phyloP scores from a whole-genome alignment of 345 rosid genomes.

The Melaleuca quinquenervia region DNA sequence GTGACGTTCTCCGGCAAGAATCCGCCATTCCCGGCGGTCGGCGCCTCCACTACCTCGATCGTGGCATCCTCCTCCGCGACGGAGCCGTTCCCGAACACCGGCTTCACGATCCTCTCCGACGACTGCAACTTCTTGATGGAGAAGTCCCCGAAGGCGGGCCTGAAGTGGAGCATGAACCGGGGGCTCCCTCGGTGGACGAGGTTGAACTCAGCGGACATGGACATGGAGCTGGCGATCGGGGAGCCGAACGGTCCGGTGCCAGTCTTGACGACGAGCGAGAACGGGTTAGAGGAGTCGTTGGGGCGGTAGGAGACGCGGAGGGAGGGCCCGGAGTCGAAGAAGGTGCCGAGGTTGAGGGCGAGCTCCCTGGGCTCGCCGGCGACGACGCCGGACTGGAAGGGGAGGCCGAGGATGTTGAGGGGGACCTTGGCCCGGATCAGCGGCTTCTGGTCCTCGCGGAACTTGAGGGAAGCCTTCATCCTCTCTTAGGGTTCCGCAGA shows the following conservation, averaged over 20 bases:
- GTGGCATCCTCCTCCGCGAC: slow-evolving; percentile 46
- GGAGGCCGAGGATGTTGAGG: slow-evolving; percentile 58
- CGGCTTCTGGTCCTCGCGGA: slow-evolving; percentile 85
- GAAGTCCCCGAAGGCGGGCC: slow-evolving; percentile 84
- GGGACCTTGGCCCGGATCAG: slow-evolving; percentile 78
- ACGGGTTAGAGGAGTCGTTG: slow-evolving; percentile 73
- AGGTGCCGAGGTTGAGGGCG: slow-evolving; percentile 61
- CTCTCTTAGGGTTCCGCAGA: not conserved
- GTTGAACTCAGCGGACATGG: slow-evolving; percentile 87
- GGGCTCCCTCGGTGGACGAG: slow-evolving; percentile 61
- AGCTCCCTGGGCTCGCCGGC: slow-evolving; percentile 91
- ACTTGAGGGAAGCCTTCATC: slow-evolving; percentile 92
- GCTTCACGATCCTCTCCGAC: slow-evolving; percentile 17
- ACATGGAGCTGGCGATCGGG: slow-evolving; percentile 58
- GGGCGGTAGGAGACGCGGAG: slow-evolving; percentile 87
- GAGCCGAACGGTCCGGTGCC: slow-evolving; percentile 85
- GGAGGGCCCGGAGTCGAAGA: slow-evolving; percentile 80
- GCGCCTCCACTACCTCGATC: slow-evolving; percentile 50
- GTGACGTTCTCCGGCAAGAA: slow-evolving; percentile 10
- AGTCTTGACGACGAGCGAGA: slow-evolving; percentile 76
- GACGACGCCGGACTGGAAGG: slow-evolving; percentile 82
- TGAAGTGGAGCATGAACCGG: slow-evolving; percentile 84
- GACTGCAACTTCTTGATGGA: slow-evolving; percentile 75
- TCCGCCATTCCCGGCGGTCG: slow-evolving; percentile 16
- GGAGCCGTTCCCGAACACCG: slow-evolving; percentile 5